Evolutionary conservation across 2,329 filamentous ascomycete genomes (phyloP).

Genomic region (Fusarium sp.): DNA sequence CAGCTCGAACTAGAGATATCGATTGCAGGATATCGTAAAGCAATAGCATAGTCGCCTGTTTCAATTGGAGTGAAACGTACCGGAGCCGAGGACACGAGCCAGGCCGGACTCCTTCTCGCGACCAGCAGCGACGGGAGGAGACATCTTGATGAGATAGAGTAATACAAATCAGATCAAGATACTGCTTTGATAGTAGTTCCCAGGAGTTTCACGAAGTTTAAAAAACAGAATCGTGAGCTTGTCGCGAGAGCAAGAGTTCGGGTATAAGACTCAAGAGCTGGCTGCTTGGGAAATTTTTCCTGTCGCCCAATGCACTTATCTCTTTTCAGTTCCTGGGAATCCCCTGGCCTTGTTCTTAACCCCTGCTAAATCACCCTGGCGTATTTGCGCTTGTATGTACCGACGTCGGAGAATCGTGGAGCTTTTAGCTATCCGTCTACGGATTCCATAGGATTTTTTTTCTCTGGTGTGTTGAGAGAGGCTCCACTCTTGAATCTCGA

Average conservation of each 20-base stretch:
- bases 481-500: neutral
- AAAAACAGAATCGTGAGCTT: conserved; percentile 15
- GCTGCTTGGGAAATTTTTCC: conserved; percentile 41
- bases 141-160: conserved; percentile 58
- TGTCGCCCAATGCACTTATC: conserved; percentile 27
- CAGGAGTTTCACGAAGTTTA: neutral
- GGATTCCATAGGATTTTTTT: conserved; percentile 6
- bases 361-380: conserved; percentile 32
- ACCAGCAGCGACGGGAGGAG: conserved; percentile 61
- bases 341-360: conserved; percentile 22
- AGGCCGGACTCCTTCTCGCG: conserved; percentile 85
- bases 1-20: conserved; percentile 14
- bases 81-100: conserved; percentile 90
- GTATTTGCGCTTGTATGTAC: conserved; percentile 33
- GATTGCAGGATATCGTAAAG: neutral
- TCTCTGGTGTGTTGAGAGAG: neutral
- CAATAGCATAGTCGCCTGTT: neutral
- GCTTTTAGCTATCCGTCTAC: conserved; percentile 15
- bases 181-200: conserved; percentile 8
- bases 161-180: neutral
- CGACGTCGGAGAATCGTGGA: conserved; percentile 39
- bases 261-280: conserved; percentile 21
- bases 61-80: conserved; percentile 58
- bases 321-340: conserved; percentile 25
- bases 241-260: conserved; percentile 18